These are phyloP conservation scores for Neurospora sp. DNA, from an alignment of 2,329 filamentous ascomycete species.

Conservation along the genomic window DNA sequence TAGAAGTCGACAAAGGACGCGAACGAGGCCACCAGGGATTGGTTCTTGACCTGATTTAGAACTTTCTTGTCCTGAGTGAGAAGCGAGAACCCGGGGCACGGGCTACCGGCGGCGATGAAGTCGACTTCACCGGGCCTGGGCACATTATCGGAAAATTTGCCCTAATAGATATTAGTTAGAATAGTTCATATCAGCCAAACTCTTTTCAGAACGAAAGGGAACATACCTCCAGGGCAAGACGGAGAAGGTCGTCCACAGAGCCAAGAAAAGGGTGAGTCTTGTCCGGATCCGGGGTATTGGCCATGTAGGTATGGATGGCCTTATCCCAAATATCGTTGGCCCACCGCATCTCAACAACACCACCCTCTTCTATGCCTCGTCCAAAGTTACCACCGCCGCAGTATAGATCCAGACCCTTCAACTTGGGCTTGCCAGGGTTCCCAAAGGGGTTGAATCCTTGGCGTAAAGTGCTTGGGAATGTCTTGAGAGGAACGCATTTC, in stretches of 20 bases:
- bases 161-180: constrained; percentile 17
- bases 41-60: constrained; percentile 51
- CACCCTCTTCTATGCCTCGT: constrained; percentile 63
- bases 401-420: constrained; percentile 61
- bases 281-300: constrained; percentile 41
- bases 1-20: constrained; percentile 66
- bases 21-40: constrained; percentile 68
- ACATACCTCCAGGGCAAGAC: constrained; percentile 33
- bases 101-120: constrained; percentile 62
- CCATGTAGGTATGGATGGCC: constrained; percentile 64
- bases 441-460: constrained; percentile 45
- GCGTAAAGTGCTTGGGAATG: constrained; percentile 28
- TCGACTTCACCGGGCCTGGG: constrained; percentile 54
- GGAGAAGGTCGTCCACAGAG: constrained; percentile 61
- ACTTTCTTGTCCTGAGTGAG: constrained; percentile 51
- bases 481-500: constrained; percentile 25
- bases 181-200: background rate
- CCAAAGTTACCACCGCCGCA: constrained; percentile 72
- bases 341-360: constrained; percentile 53
- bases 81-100: constrained; percentile 65
- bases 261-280: constrained; percentile 50
- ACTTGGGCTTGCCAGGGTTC: constrained; percentile 21
- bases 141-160: constrained; percentile 34
- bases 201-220: background rate
- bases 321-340: constrained; percentile 55